Evolutionary conservation across 2,329 filamentous ascomycete species (phyloP).

Genomic region (Rhytidhysteron rufulum): DNA sequence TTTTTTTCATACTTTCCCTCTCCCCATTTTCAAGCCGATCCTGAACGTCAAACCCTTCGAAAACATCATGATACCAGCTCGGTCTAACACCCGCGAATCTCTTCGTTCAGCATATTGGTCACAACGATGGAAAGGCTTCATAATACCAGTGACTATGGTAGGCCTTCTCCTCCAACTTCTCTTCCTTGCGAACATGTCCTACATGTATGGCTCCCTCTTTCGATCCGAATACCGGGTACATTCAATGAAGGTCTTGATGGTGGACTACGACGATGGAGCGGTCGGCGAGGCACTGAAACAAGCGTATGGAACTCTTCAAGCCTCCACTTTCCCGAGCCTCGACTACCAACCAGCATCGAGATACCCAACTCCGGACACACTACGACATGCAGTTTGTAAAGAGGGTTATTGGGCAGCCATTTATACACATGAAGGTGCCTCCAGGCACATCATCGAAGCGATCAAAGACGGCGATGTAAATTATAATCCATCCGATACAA

Average conservation of each 20-base stretch:
- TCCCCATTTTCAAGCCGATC: no score
- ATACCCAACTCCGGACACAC: slow-evolving; percentile 20
- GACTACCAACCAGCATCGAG: slow-evolving; percentile 18
- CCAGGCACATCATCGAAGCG: slow-evolving; percentile 25
- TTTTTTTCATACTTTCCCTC: no score
- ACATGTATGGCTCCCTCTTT: slow-evolving; percentile 37
- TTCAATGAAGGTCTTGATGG: slow-evolving; percentile 32
- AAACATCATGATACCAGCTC: no score
- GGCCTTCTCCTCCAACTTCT: no score
- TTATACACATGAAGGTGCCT: slow-evolving; percentile 29
- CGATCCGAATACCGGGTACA: slow-evolving; percentile 28
- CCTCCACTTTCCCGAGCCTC: slow-evolving; percentile 28
- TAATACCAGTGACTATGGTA: no score
- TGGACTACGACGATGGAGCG: slow-evolving; percentile 38
- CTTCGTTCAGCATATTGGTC: no score
- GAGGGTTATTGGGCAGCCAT: slow-evolving; percentile 38
- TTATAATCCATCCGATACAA: slow-evolving; percentile 30
- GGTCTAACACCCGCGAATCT: no score
- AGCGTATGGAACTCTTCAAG: slow-evolving; percentile 28
- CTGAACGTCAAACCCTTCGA: no score
- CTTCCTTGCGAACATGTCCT: slow-evolving; percentile 34
- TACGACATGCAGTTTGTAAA: slow-evolving; percentile 35
- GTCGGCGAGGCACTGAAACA: slow-evolving; percentile 29
- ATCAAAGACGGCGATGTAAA: slow-evolving; percentile 17
- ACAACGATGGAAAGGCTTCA: no score